phyloP scores from a whole-genome alignment of 345 rosid species.

The Moringa oleifera region DNA sequence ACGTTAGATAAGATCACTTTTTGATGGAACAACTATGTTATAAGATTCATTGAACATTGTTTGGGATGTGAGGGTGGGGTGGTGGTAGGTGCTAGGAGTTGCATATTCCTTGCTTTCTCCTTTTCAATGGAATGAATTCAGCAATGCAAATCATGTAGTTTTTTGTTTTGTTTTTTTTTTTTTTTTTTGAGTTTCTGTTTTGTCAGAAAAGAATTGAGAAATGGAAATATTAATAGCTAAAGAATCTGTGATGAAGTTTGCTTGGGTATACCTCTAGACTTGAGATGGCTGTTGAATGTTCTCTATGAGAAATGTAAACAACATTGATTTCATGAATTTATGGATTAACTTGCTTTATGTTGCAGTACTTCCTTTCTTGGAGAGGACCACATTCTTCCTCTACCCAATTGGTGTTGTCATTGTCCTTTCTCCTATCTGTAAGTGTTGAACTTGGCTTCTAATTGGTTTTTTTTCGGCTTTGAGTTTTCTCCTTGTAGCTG shows the following conservation, averaged over 20 bases:
- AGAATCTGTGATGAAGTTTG: background rate
- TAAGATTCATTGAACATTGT: too few relatives aligned
- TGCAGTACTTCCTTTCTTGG: slow-evolving; percentile 95
- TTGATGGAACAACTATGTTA: too few relatives aligned
- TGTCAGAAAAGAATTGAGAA: background rate
- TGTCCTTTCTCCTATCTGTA: slow-evolving; percentile 82
- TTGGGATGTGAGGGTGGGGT: background rate
- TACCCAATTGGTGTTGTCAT: slow-evolving; percentile 84
- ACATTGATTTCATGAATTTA: too few relatives aligned
- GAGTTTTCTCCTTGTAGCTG: background rate
- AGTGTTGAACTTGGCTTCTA: slow-evolving; percentile 28
- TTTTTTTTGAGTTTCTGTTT: too few relatives aligned
- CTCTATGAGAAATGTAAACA: slow-evolving; percentile 1
- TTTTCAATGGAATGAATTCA: background rate
- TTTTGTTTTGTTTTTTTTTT: too few relatives aligned
- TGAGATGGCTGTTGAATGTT: background rate
- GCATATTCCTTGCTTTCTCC: background rate
- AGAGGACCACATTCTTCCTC: slow-evolving; percentile 92
- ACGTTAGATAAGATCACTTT: too few relatives aligned
- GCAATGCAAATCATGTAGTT: too few relatives aligned
- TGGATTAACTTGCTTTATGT: slow-evolving; percentile 2
- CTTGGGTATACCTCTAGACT: background rate
- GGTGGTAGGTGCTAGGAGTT: background rate
- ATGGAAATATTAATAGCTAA: background rate
- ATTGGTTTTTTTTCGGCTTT: background rate